Evolutionary conservation across 164 flowering plant genomes (phyloP), one percentile per base, ranked within the genome.

Genomic region (Nymphaea thermarum): DNA sequence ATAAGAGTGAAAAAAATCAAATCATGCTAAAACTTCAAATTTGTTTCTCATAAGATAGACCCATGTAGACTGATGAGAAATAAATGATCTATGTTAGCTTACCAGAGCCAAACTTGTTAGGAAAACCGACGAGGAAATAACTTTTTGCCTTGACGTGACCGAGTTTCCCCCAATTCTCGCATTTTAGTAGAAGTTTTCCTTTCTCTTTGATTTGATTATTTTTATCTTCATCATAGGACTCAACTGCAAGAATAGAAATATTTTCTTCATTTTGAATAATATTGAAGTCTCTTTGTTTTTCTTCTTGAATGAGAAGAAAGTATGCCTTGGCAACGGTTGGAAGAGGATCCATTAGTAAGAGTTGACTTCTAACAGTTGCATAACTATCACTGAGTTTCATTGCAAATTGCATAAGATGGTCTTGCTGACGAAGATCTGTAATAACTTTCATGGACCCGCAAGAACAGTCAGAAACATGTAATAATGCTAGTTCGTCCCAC

Each of bases 401-500:
- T 16, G 2, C 1, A 55, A 55, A 55, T 55, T 55, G 60, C 10
- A 55, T 10, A 55, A 55, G 60, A 1, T 55, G 60, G 10, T 55
- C 60, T 55, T 55, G 16, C 16, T 55, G 60, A 25, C 36, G 1
- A 25, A 25, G 36, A 25, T 25, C 36, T 1, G 60, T 8, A 8
- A 55, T 62, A 43, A 57, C 64, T 62, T 63, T 41, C 25, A 36
- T 57, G 36, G 44, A 67, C 43, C 71, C 71, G 57, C 63, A 72
- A 67, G 66, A 47, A 51, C 57, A 64, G 11, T 16, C 44, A 41
- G 25, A 10, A 4, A 43, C 44, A 63, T 44, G 44, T 8, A 55
- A 16, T 16, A 51, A 44, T 65, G 41, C 63, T 43, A 42, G 16
- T 42, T 68, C 65, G 68, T 72, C 75, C 75, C 78, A 74, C 14